Percentiles rank a stretch among this genome's conserved stretches.
Conservation (phyloP, 257 asterid species). For the Solanum pimpinellifolium region DNA sequence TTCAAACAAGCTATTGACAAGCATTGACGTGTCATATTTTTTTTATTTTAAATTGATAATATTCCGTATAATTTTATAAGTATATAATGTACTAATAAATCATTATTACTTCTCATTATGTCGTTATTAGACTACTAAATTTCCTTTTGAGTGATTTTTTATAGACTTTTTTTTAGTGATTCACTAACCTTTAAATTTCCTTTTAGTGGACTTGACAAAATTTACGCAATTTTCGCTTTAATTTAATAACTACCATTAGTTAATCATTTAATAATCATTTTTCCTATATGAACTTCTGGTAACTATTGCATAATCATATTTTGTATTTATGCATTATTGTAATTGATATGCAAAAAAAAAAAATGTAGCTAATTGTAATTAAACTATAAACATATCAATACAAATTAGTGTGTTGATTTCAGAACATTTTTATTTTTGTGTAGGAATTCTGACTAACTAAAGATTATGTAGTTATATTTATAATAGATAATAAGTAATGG, state of each 20-base stretch:
- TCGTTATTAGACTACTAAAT: background rate
- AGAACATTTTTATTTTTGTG: background rate
- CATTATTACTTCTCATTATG: background rate
- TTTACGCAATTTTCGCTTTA: background rate
- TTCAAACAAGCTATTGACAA: background rate
- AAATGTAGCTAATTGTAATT: background rate
- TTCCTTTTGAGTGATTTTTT: background rate
- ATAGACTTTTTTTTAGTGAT: background rate
- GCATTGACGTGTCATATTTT: background rate
- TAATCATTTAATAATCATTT: background rate
- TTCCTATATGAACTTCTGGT: background rate
- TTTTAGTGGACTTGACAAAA: background rate
- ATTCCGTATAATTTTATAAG: no score
- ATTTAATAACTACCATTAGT: background rate
- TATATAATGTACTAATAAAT: background rate
- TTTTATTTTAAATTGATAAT: background rate
- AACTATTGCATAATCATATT: background rate
- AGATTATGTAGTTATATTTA: background rate
- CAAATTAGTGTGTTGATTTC: background rate
- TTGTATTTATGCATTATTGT: no score
- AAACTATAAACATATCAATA: background rate
- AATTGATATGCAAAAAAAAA: background rate
- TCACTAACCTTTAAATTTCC: background rate
- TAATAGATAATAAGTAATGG: background rate
- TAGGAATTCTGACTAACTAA: background rate